These are phyloP conservation scores for Xylaria telfairii DNA, from an alignment of 495 filamentous ascomycete species.

Conservation along the genomic window DNA sequence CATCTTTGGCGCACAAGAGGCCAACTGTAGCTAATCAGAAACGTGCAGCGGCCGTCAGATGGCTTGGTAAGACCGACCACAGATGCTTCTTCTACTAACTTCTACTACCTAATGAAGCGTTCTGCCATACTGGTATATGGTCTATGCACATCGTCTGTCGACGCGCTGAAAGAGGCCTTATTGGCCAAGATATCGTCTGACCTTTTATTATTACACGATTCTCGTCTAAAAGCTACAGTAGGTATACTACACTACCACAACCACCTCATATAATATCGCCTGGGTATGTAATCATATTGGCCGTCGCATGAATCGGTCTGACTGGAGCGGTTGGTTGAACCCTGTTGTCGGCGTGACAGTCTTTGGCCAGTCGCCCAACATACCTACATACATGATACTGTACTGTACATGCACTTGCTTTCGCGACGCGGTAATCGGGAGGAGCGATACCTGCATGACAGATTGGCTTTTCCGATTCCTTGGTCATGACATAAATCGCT, in stretches of 20 bases:
- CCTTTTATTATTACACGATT: neutral
- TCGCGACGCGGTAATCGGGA: conserved; percentile 19
- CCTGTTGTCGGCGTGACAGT: neutral
- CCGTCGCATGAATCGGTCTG: conserved; percentile 23
- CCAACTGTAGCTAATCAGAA: conserved; percentile 16
- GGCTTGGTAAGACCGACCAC: neutral
- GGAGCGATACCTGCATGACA: conserved; percentile 14
- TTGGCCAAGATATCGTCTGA: conserved; percentile 1
- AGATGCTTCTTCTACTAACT: neutral
- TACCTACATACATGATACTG: neutral
- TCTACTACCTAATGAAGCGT: too few relatives aligned
- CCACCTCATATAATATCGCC: conserved; percentile 3
- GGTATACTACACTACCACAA: too few relatives aligned
- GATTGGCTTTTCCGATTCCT: conserved; percentile 14
- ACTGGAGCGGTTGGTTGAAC: conserved; percentile 9
- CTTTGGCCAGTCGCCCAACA: neutral
- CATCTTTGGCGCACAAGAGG: conserved; percentile 15
- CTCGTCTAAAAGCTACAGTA: neutral
- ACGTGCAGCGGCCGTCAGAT: conserved; percentile 10
- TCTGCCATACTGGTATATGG: neutral
- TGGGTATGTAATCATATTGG: conserved; percentile 22
- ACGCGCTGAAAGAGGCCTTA: neutral
- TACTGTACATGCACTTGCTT: neutral
- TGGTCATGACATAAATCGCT: conserved; percentile 16
- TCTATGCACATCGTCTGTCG: neutral